Percentiles rank a stretch among this genome's conserved stretches.
phyloP scores from a whole-genome alignment of 1,284 basidiomycete genomes.

The Apiotrichum domesticum region DNA sequence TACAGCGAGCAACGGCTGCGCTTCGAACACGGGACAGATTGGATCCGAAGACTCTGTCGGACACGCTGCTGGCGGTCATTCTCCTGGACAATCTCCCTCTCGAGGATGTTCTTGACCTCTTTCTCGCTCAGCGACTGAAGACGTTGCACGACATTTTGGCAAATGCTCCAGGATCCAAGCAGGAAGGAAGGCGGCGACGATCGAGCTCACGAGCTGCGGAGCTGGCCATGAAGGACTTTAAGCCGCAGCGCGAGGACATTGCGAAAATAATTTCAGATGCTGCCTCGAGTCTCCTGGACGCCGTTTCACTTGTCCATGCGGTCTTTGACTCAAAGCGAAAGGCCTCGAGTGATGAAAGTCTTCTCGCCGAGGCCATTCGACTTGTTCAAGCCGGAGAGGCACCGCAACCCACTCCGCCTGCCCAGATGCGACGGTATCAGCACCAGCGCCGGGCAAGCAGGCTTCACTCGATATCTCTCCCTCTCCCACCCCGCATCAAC shows the following conservation, averaged over 20 bases:
- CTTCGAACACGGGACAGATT: conserved; percentile 53
- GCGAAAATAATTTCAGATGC: conserved; percentile 30
- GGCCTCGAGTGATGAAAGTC: conserved; percentile 19
- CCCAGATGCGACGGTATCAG: conserved; percentile 8
- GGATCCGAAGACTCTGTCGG: conserved; percentile 58
- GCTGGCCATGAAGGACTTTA: neutral
- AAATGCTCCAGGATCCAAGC: conserved; percentile 7
- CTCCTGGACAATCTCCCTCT: conserved; percentile 75
- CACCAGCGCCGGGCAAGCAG: conserved; percentile 38
- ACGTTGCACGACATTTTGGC: conserved; percentile 52
- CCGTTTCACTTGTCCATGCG: conserved; percentile 23
- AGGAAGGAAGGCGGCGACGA: neutral
- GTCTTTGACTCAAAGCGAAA: conserved; percentile 27
- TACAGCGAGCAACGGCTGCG: conserved; percentile 69
- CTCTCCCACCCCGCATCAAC: conserved; percentile 24
- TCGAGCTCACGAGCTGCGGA: conserved; percentile 3
- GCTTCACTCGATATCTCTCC: conserved; percentile 40
- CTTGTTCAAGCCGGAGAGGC: conserved; percentile 39
- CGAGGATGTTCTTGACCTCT: conserved; percentile 60
- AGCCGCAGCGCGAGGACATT: conserved; percentile 24
- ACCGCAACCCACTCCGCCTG: conserved; percentile 3
- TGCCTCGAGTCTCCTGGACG: conserved; percentile 33
- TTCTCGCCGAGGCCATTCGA: conserved; percentile 36
- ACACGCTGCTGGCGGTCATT: conserved; percentile 70
- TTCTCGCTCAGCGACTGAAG: conserved; percentile 66